Evolutionary conservation across 2,329 filamentous ascomycete genomes (phyloP).

Genomic region (Tolypocladium pustulatum): DNA sequence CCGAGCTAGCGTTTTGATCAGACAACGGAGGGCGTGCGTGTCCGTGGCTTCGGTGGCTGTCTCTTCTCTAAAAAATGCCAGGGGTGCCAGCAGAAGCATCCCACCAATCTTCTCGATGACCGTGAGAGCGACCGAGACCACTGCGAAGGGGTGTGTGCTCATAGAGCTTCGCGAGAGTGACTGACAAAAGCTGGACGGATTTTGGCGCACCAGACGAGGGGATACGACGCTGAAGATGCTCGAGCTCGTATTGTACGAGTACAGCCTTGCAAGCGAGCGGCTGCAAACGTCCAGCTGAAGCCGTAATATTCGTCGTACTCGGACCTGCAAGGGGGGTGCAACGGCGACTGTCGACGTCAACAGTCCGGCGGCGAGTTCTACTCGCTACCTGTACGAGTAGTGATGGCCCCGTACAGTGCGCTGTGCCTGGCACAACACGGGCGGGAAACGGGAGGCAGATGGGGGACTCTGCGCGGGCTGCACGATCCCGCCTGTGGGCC

Average conservation of each 20-base stretch:
- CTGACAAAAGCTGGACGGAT: neutral
- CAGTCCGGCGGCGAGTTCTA: neutral
- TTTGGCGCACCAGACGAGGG: neutral
- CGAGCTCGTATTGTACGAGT: neutral
- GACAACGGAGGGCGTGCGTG: constrained; percentile 1
- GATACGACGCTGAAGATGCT: neutral
- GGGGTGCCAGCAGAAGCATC: neutral
- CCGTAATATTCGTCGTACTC: neutral
- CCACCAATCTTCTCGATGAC: neutral
- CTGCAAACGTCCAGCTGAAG: neutral
- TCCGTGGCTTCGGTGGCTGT: neutral
- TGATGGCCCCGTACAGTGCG: neutral
- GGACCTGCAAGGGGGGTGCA: neutral
- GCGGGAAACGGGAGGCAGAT: neutral
- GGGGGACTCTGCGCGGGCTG: neutral
- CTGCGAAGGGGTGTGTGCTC: neutral
- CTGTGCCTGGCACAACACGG: neutral
- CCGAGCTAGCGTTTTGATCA: constrained; percentile 5
- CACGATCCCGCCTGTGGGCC: neutral
- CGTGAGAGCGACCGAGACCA: neutral
- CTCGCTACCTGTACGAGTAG: neutral
- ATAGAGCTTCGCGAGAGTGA: neutral
- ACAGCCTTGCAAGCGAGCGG: neutral
- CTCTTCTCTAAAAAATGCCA: constrained; percentile 6
- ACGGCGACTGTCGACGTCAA: neutral